Evolutionary conservation across 1,139 yeast species (phyloP).

Genomic region (Scheffersomyces segobiensis): DNA sequence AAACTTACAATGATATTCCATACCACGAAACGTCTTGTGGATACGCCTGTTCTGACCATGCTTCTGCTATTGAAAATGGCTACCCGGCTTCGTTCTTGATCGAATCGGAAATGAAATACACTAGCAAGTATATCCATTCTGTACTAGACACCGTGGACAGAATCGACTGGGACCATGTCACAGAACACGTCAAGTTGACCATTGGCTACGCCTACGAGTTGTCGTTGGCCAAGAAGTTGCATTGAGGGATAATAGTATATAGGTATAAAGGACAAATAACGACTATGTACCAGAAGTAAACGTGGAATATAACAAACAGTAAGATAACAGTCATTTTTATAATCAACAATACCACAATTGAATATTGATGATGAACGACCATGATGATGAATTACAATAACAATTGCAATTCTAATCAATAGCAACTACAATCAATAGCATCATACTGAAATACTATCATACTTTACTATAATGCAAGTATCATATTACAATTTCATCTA

Average conservation of each 20-base stretch:
- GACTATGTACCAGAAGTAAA: background rate
- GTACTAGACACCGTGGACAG: constrained; percentile 79
- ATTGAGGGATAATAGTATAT: constrained; percentile 1
- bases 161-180: constrained; percentile 73
- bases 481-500: background rate
- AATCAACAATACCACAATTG: background rate
- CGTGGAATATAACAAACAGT: background rate
- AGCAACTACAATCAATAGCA: background rate
- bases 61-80: constrained; percentile 80
- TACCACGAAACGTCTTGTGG: constrained; percentile 80
- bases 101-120: constrained; percentile 67
- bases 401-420: background rate
- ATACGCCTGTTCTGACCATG: constrained; percentile 92
- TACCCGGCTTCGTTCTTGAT: constrained; percentile 81
- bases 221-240: constrained; percentile 23
- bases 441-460: background rate
- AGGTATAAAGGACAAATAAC: constrained; percentile 1
- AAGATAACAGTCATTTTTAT: background rate
- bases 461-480: background rate
- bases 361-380: too few relatives aligned
- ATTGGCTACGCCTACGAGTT: constrained; percentile 72
- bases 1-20: constrained; percentile 63
- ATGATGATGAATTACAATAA: too few relatives aligned
- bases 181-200: constrained; percentile 75
- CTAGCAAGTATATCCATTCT: constrained; percentile 74